Conservation (phyloP, 371 early-diverging fungal species). For the Catenaria anguillulae region DNA sequence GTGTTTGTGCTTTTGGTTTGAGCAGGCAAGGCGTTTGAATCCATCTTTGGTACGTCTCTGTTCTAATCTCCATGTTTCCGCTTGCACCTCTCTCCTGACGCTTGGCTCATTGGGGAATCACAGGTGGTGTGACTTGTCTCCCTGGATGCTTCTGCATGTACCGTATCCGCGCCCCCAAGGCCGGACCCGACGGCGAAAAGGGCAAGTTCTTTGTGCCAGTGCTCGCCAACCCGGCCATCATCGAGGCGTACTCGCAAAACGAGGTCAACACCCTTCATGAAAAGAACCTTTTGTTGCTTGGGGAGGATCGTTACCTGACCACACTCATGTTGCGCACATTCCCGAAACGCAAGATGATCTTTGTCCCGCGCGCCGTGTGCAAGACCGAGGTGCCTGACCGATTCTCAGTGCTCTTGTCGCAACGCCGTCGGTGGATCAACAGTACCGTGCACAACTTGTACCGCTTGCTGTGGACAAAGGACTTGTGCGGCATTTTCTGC, state of each 20-base stretch:
- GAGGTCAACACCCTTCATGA: constrained; percentile 95
- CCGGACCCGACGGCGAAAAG: constrained; percentile 7
- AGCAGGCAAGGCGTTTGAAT: constrained; percentile 41
- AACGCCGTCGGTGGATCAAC: constrained; percentile 81
- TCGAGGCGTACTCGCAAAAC: constrained; percentile 91
- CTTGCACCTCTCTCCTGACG: no score
- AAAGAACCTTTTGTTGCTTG: constrained; percentile 92
- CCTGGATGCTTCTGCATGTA: constrained; percentile 23
- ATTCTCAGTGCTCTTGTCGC: constrained; percentile 61
- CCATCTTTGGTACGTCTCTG: constrained; percentile 62
- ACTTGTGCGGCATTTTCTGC: constrained; percentile 78
- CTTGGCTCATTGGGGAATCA: no score
- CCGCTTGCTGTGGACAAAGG: constrained; percentile 59
- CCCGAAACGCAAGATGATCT: constrained; percentile 92
- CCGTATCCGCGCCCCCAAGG: neutral
- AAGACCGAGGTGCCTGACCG: constrained; percentile 64
- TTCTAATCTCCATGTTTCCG: no score
- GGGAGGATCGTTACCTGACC: constrained; percentile 97
- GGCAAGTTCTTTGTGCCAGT: constrained; percentile 41
- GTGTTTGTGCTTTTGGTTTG: no score
- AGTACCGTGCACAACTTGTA: constrained; percentile 72
- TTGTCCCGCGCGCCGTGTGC: constrained; percentile 87
- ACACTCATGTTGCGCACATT: constrained; percentile 79
- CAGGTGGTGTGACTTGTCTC: constrained; percentile 61
- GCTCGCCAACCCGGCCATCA: constrained; percentile 80